Evolutionary conservation across 2,329 filamentous ascomycete genomes (phyloP).

Genomic region (Ceratocystis cubensis): DNA sequence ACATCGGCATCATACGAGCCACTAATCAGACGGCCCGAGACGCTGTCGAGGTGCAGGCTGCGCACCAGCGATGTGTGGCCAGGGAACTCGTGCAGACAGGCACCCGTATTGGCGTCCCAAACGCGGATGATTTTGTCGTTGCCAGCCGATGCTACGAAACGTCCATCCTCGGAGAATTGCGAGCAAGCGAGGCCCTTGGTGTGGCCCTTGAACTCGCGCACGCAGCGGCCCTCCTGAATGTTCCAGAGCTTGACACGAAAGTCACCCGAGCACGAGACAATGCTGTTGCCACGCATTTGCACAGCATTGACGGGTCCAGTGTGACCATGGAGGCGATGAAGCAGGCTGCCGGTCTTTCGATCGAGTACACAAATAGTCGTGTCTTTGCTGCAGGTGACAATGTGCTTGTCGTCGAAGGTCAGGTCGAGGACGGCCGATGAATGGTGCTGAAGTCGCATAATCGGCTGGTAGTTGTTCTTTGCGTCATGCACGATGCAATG

Average conservation of each 20-base stretch:
- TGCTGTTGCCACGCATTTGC: conserved; percentile 81
- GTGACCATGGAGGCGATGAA: conserved; percentile 75
- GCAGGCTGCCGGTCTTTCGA: conserved; percentile 58
- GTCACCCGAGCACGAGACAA: conserved; percentile 89
- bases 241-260: conserved; percentile 94
- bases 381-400: conserved; percentile 96
- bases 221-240: conserved; percentile 71
- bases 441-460: conserved; percentile 66
- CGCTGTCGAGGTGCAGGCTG: conserved; percentile 77
- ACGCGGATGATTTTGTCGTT: conserved; percentile 94
- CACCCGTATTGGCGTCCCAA: conserved; percentile 85
- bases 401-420: conserved; percentile 81
- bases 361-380: conserved; percentile 91
- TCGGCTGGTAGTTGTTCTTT: conserved; percentile 62
- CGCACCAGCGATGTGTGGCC: conserved; percentile 81
- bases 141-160: conserved; percentile 81
- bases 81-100: conserved; percentile 64
- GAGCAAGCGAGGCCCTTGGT: conserved; percentile 91
- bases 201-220: conserved; percentile 81
- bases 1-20: conserved; percentile 93
- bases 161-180: conserved; percentile 91
- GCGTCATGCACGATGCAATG: conserved; percentile 88
- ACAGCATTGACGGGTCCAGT: conserved; percentile 90
- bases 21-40: conserved; percentile 74
- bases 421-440: conserved; percentile 84